Percentiles rank a stretch among this genome's conserved stretches.
Evolutionary conservation across 2,329 filamentous ascomycete genomes (phyloP).

Genomic region (Aspergillus costaricaensis): DNA sequence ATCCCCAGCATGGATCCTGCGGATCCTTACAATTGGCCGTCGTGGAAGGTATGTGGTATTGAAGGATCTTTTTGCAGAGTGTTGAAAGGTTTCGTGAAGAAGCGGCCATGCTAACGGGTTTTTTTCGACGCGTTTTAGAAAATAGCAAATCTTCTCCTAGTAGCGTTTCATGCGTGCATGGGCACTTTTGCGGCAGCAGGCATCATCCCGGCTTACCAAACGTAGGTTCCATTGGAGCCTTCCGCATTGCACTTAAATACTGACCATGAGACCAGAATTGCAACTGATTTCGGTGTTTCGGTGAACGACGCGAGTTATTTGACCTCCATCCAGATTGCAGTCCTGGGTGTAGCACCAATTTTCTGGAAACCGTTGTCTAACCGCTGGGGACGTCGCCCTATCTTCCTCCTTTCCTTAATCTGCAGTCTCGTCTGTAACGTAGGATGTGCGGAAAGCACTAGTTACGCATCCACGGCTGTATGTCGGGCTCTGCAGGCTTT

Average conservation of each 20-base stretch:
- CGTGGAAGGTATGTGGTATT: constrained; percentile 48
- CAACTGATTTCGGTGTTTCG: constrained; percentile 51
- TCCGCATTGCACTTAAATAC: not conserved
- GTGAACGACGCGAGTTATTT: constrained; percentile 56
- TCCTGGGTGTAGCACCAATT: constrained; percentile 55
- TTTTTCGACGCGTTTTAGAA: constrained; percentile 43
- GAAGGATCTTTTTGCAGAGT: too few relatives aligned
- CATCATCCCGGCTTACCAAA: constrained; percentile 59
- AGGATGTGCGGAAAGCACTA: constrained; percentile 54
- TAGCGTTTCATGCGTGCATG: constrained; percentile 62
- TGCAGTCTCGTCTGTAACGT: constrained; percentile 56
- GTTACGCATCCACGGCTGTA: constrained; percentile 52
- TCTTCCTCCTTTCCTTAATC: constrained; percentile 56
- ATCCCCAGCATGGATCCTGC: constrained; percentile 53
- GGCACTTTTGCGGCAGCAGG: constrained; percentile 57
- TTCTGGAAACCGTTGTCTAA: constrained; percentile 60
- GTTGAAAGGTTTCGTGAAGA: not conserved
- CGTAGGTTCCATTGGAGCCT: constrained; percentile 1
- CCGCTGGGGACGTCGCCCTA: constrained; percentile 55
- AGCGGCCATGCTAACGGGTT: constrained; percentile 1
- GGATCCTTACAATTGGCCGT: constrained; percentile 61
- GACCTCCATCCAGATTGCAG: constrained; percentile 56
- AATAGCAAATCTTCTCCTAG: constrained; percentile 55
- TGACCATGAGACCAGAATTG: constrained; percentile 40
- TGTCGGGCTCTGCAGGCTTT: constrained; percentile 58